A percentile compares a stretch with the other conserved stretches of the same genome.
phyloP scores from a whole-genome alignment of 106 monocot genomes.

The Apostasia ramifera region DNA sequence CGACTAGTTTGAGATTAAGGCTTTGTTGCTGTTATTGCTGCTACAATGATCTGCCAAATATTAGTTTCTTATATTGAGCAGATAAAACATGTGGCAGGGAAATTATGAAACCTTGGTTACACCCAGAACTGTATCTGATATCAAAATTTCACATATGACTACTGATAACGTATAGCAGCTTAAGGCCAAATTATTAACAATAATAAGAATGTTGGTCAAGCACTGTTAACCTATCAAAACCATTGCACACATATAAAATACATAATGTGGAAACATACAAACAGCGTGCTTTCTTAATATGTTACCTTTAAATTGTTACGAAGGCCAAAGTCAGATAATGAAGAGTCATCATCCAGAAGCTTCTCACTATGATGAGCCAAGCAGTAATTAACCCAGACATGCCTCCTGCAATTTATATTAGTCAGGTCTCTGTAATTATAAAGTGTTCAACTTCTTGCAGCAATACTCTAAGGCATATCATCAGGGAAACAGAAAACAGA shows the following conservation, averaged over 20 bases:
- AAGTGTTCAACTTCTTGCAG: not conserved
- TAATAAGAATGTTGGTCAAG: not conserved
- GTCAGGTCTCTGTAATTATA: too few relatives aligned
- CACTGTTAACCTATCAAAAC: not conserved
- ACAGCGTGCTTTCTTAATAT: not conserved
- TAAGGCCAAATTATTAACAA: too few relatives aligned
- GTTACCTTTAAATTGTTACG: constrained; percentile 75
- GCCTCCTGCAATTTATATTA: constrained; percentile 54
- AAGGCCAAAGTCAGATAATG: constrained; percentile 49
- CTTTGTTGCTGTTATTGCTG: too few relatives aligned
- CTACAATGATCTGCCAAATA: too few relatives aligned
- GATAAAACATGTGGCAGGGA: too few relatives aligned
- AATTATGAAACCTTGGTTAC: too few relatives aligned
- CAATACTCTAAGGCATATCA: not conserved
- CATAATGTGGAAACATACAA: not conserved
- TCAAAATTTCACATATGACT: too few relatives aligned
- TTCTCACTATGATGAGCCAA: constrained; percentile 52
- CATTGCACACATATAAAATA: not conserved
- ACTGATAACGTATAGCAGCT: too few relatives aligned
- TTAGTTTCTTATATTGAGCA: too few relatives aligned
- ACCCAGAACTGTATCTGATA: too few relatives aligned
- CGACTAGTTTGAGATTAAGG: too few relatives aligned
- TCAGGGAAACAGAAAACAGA: too few relatives aligned
- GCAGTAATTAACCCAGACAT: constrained; percentile 89
- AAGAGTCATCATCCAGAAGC: constrained; percentile 64